Conservation (phyloP, 139 green algal genomes). For the Chlamydomonas eustigma region DNA sequence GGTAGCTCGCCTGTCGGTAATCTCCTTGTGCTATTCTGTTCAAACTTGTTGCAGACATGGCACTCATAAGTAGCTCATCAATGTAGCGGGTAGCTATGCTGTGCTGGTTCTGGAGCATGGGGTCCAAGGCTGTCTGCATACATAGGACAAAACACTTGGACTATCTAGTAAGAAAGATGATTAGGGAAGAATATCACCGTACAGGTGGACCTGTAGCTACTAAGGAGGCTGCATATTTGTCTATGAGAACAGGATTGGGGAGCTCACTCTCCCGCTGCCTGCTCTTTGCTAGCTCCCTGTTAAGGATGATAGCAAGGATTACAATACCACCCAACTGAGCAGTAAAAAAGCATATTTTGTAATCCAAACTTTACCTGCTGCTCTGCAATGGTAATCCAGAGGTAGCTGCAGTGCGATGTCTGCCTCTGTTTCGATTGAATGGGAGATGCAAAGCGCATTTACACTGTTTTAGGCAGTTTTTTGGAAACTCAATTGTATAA, state of each 20-base stretch:
- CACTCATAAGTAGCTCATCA: slow-evolving; percentile 32
- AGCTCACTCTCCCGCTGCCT: slow-evolving; percentile 3
- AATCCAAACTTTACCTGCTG: no score
- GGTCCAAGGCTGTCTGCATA: no score
- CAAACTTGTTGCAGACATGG: slow-evolving; percentile 25
- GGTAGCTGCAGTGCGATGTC: no score
- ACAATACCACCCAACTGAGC: no score
- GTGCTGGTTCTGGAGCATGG: background rate
- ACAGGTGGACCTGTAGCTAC: slow-evolving; percentile 1
- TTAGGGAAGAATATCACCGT: background rate
- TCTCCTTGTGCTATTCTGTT: slow-evolving; percentile 56
- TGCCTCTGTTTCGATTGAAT: no score
- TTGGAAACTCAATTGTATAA: no score
- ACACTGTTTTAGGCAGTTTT: no score
- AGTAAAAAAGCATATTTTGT: no score
- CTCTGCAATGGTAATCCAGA: no score
- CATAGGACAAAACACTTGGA: background rate
- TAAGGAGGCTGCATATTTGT: slow-evolving; percentile 37
- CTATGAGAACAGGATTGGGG: slow-evolving; percentile 23
- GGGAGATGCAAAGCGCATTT: no score
- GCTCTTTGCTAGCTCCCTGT: slow-evolving; percentile 9
- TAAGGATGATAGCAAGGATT: no score
- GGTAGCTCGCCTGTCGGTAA: slow-evolving; percentile 42
- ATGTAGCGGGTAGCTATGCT: slow-evolving; percentile 26
- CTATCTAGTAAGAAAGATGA: background rate